phyloP scores from a whole-genome alignment of 2,329 filamentous ascomycete species.

The Apiospora sp. region DNA sequence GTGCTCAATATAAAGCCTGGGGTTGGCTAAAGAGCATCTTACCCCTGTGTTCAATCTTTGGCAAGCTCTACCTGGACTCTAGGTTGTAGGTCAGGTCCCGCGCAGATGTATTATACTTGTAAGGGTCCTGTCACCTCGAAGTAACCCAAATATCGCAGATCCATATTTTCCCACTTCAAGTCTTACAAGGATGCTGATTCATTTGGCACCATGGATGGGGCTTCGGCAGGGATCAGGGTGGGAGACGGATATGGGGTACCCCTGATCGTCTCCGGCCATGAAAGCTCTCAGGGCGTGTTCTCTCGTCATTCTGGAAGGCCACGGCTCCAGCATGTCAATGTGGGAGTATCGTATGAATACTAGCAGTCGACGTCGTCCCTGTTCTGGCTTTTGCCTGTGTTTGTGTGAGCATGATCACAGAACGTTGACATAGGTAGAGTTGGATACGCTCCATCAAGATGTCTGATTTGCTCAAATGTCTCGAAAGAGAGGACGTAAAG shows the following conservation, averaged over 20 bases:
- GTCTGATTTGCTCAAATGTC: not conserved
- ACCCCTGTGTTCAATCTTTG: not conserved
- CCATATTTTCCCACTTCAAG: not conserved
- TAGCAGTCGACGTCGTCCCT: not conserved
- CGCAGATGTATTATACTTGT: not conserved
- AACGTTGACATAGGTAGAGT: not conserved
- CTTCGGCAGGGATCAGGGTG: not conserved
- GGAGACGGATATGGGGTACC: not conserved
- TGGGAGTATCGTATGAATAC: not conserved
- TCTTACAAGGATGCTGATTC: not conserved
- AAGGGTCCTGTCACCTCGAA: not conserved
- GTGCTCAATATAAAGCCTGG: not conserved
- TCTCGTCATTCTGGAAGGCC: not conserved
- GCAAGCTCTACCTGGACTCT: not conserved
- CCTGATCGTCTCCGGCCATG: not conserved
- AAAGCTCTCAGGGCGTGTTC: not conserved
- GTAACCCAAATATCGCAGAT: not conserved
- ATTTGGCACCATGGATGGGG: not conserved
- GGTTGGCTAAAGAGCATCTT: not conserved
- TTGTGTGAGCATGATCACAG: not conserved
- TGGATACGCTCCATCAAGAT: not conserved
- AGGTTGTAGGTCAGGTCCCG: not conserved
- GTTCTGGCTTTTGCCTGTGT: not conserved
- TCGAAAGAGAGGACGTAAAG: not conserved
- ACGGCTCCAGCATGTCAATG: not conserved